Evolutionary conservation across 208 protist species (phyloP), one percentile per base, ranked within the genome.

Genomic region (Acanthamoeba sp.): DNA sequence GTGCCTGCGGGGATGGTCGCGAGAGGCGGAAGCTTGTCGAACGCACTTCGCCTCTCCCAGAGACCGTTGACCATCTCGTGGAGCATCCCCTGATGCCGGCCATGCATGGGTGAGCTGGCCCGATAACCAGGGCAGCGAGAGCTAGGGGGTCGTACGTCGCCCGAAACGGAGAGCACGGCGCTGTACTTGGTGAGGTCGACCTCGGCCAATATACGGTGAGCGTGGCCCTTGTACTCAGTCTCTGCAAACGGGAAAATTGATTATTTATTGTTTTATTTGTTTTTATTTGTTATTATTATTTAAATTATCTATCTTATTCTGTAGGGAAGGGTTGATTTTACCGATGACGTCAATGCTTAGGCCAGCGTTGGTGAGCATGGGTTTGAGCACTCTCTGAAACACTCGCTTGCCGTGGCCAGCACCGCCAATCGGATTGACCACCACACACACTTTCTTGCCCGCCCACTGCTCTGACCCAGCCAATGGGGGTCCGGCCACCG

Each of bases 151-250:
- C 45, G 22, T 87, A 87, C 78, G 78, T 87, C 78, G 0, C 78
- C 78, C 27, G 78, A 87, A 27, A 87, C 45, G 3, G 78, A 87
- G 78, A 87, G 45, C 24, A 87, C 45, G 78, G 78, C 78, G 45
- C n/a, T 59, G 78, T 87, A 87, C 48, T 87, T 87, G 78, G 78
- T 38, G 10, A 87, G 22, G 45, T 87, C 78, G 6, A 87, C 42
- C 10, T 50, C 78, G 16, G 78, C 78, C 78, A 87, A 20, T 32
- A 87, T 87, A n/a, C 78, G 78, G 22, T 87, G 78, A 7, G 78
- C 78, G 78, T 87, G 78, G 78, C 78, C 78, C 32, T 38, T 50
- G 78, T 87, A 87, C 78, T 87, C 78, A 14, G 78, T 87, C 42
- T 87, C 78, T 87, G 78, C 29, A 42, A 18, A 6, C 6, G 20